Evolutionary conservation across 345 rosid genomes (phyloP).

Genomic region (Melaleuca quinquenervia): DNA sequence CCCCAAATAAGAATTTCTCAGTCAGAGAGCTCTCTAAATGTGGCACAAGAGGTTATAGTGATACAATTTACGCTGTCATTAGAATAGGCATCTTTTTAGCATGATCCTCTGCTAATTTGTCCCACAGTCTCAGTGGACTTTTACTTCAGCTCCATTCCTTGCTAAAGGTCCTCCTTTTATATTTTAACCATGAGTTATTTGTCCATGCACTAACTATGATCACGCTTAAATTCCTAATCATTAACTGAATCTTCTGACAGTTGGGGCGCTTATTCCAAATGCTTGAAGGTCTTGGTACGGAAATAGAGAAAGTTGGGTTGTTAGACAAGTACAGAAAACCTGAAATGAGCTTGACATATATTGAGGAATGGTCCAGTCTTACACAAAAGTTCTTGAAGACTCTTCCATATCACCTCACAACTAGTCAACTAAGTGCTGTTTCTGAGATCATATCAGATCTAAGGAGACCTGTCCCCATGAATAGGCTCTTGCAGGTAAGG

Average conservation of each 20-base stretch:
- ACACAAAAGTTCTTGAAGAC: constrained; percentile 60
- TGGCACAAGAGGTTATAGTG: background rate
- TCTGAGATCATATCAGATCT: constrained; percentile 97
- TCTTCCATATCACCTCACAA: constrained; percentile 85
- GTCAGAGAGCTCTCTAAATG: background rate
- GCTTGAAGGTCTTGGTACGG: constrained; percentile 82
- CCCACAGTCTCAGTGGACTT: background rate
- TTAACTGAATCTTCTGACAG: constrained; percentile 30
- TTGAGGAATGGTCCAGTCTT: constrained; percentile 73
- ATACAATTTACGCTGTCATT: background rate
- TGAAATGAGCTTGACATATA: constrained; percentile 35
- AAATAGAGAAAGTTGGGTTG: constrained; percentile 61
- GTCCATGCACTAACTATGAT: background rate
- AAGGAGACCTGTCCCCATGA: constrained; percentile 82
- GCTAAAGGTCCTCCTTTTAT: background rate
- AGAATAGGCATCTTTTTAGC: background rate
- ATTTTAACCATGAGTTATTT: background rate
- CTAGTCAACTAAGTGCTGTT: constrained; percentile 79
- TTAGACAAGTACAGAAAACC: constrained; percentile 73
- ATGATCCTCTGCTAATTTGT: background rate
- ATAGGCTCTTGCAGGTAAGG: constrained; percentile 86
- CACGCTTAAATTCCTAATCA: constrained; percentile 1
- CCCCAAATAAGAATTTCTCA: background rate
- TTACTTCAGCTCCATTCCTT: background rate
- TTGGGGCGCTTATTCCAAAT: constrained; percentile 85